phyloP scores from a whole-genome alignment of 257 asterid genomes.

The Solanum tacnaense region DNA sequence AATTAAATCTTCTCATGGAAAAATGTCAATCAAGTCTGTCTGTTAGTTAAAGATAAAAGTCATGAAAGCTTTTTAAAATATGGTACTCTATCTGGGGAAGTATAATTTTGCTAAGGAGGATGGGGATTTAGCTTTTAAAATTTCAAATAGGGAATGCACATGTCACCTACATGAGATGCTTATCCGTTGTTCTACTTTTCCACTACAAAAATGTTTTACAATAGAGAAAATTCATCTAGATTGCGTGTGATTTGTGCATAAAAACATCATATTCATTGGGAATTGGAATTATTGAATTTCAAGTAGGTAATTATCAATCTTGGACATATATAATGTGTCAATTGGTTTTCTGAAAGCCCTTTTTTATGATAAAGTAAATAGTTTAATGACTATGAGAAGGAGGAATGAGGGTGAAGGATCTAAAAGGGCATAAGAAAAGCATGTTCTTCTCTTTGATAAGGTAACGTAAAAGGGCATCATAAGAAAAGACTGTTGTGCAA shows the following conservation, averaged over 20 bases:
- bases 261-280: background rate
- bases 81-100: background rate
- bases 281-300: background rate
- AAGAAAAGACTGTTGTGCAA: background rate
- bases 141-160: background rate
- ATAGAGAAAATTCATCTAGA: background rate
- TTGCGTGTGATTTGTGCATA: background rate
- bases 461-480: background rate
- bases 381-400: background rate
- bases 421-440: background rate
- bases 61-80: background rate
- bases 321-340: background rate
- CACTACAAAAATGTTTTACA: background rate
- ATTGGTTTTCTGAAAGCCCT: background rate
- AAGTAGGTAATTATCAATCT: background rate
- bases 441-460: background rate
- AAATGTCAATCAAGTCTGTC: background rate
- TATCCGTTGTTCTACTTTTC: background rate
- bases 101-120: background rate
- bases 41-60: background rate
- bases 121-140: background rate
- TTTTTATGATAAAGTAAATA: background rate
- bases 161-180: background rate
- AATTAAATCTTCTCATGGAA: background rate
- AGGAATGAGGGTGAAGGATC: background rate